Conservation (phyloP, 129 eudicot genomes). For the Escallonia rubra region DNA sequence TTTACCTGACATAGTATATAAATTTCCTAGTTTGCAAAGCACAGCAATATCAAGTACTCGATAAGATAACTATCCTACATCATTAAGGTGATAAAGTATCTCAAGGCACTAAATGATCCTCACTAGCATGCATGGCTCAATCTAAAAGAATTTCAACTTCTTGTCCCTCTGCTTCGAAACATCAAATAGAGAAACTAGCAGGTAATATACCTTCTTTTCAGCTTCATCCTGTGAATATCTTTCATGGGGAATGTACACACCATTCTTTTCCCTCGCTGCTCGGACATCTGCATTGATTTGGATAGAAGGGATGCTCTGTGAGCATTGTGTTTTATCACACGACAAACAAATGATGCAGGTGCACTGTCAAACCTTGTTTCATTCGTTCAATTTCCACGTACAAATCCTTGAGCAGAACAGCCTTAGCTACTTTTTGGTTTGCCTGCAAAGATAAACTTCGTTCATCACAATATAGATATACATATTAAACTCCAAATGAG, state of each 20-base stretch:
- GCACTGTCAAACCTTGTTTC: constrained; percentile 67
- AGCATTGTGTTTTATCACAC: neutral
- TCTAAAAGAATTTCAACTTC: too few species aligned
- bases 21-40: too few species aligned
- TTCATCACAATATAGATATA: constrained; percentile 5
- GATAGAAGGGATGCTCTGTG: neutral
- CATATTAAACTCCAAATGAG: neutral
- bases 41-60: too few species aligned
- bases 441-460: constrained; percentile 44
- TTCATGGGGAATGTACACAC: constrained; percentile 82
- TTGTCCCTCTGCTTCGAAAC: too few species aligned
- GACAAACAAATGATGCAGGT: constrained; percentile 3
- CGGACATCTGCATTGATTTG: constrained; percentile 54
- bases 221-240: constrained; percentile 80
- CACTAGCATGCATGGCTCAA: too few species aligned
- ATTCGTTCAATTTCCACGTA: constrained; percentile 80
- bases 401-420: constrained; percentile 73
- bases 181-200: neutral
- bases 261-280: constrained; percentile 93
- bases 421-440: constrained; percentile 75
- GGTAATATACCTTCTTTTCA: constrained; percentile 62
- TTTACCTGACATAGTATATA: too few species aligned
- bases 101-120: too few species aligned
- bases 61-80: too few species aligned
- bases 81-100: too few species aligned